Percentiles rank a stretch among this genome's conserved stretches.
phyloP scores from a whole-genome alignment of 2,329 filamentous ascomycete genomes.

The Corinectria fuckeliana region DNA sequence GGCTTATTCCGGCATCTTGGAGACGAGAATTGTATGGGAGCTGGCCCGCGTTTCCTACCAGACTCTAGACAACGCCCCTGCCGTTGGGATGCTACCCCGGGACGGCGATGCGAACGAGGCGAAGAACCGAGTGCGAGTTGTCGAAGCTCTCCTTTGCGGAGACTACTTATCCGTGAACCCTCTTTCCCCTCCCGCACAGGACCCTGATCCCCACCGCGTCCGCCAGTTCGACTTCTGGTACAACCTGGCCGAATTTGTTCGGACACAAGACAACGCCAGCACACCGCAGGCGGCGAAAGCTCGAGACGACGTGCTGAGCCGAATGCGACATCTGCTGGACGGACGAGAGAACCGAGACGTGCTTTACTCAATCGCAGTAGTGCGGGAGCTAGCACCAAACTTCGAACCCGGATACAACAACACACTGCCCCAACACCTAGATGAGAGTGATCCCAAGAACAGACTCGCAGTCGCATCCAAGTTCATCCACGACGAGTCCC shows the following conservation, averaged over 20 bases:
- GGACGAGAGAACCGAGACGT: conserved; percentile 88
- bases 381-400: conserved; percentile 74
- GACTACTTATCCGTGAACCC: conserved; percentile 67
- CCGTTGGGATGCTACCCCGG: conserved; percentile 49
- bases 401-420: conserved; percentile 65
- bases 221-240: conserved; percentile 85
- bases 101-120: conserved; percentile 69
- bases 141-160: conserved; percentile 79
- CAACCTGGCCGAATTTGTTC: conserved; percentile 71
- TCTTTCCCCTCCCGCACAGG: conserved; percentile 56
- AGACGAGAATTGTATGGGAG: conserved; percentile 66
- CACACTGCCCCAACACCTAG: conserved; percentile 63
- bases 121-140: conserved; percentile 73
- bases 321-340: conserved; percentile 74
- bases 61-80: conserved; percentile 41
- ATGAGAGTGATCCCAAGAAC: conserved; percentile 71
- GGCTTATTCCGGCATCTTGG: conserved; percentile 60
- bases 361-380: conserved; percentile 85
- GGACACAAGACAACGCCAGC: conserved; percentile 62
- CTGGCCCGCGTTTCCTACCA: conserved; percentile 59
- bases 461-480: conserved; percentile 73
- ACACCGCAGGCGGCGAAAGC: conserved; percentile 52
- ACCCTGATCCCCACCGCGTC: conserved; percentile 59
- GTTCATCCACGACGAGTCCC: conserved; percentile 71
- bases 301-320: conserved; percentile 69